Evolutionary conservation across 2,329 filamentous ascomycete species (phyloP), one percentile per base, ranked within the genome.

Genomic region (Hypoxylon sp.): DNA sequence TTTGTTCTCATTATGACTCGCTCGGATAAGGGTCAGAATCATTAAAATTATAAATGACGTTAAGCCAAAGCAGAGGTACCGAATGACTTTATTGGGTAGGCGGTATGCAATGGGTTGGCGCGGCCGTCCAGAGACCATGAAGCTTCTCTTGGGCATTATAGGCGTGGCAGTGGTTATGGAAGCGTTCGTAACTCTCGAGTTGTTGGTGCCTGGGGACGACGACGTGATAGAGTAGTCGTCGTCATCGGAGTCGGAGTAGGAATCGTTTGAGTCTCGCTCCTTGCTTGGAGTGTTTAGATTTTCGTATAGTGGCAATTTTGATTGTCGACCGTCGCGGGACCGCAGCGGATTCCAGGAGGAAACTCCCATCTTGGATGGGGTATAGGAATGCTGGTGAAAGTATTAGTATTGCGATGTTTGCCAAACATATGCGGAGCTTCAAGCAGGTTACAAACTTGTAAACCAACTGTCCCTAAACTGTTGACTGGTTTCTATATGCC

Each of bases 41-140:
- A 98, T 93, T 47, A 97, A 77, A 3, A 96, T 72, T 13, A 97
- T 86, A 0, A 88, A 87, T 2, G 87, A 85, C 51, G 92, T 87
- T 59, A 97, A 83, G 3, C 86, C 87, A 53, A 94, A 83, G 71
- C 93, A 94, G 61, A 97, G 88, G 78, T 92, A 97, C 74, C 94
- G 87, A 62, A 93, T 89, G 65, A 96, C 88, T 69, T 86, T 91
- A 75, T 90, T 89, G 5, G 92, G 92, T 46, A 94, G 80, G 33
- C 90, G 85, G 74, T 92, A 92, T 58, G 86, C 79, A 59, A 80
- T 74, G 6, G 79, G 74, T 48, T 80, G 75, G 14, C 73, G 75
- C 11, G 80, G 75, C 11, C 77, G 73, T 22, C 79, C 77, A 31
- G 77, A 63, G 17, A 80, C 66, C 29, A 74, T 72, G 35, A 78